Base-by-base conservation (phyloP, 495 filamentous ascomycete genomes). In the Penicillium angulare region DNA sequence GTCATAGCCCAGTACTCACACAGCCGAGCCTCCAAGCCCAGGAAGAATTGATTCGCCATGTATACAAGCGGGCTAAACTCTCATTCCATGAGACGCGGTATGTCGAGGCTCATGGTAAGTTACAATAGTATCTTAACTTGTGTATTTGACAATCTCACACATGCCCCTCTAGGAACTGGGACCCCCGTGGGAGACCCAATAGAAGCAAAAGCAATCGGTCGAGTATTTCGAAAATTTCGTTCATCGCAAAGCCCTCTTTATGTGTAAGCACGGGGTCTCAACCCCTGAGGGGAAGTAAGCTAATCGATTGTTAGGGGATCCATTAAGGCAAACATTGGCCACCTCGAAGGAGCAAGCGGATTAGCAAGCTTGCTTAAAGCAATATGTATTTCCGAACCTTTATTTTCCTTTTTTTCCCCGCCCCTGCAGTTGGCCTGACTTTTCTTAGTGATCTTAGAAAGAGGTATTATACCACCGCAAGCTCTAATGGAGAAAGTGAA, bases 341-440 rank as follows among this genome's bases (percentile, higher is more conserved):
- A 86, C 59, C 59, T 77, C 0, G 82, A 86, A 52, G 76, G 71
- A 15, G 74, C 71, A 20, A 73, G 70, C 43, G 82, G 81, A n/a
- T 66, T 86, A n/a, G 72, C 79, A 3, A 77, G 72, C 7, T 47
- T 86, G 7, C 79, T 86, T 49, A 86, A 86, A 53, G 66, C 71
- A 0, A 66, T 75, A 10, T 43, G 81, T 29, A 77, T 78, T 65
- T 62, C 85, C 85, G 27, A 7, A 31, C 8, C 27, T 31, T 2
- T 6, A 6, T 31, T 7, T 31, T 6, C 13, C 8, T 6, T 6
- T 31, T 9, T n/a, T n/a, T n/a, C n/a, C n/a, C n/a, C n/a, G n/a
- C n/a, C n/a, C n/a, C n/a, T n/a, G n/a, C n/a, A n/a, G n/a, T 31
- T 9, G 5, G 5, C 8, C 27, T 31, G 27, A 31, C 27, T 6